Base-by-base conservation (phyloP, 202 grass and related monocot genomes). In the Cymbopogon flexuosus region DNA sequence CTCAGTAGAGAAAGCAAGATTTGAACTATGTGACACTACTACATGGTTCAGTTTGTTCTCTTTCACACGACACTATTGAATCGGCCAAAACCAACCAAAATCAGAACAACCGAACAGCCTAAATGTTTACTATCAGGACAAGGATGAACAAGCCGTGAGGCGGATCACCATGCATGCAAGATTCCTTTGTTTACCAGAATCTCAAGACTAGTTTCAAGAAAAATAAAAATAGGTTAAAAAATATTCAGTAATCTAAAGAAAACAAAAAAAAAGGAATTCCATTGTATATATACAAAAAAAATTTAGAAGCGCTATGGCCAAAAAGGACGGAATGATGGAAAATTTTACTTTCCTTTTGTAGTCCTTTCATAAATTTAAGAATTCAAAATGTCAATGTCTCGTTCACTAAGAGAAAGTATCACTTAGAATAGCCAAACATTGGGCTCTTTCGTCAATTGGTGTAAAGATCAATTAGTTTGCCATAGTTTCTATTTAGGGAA, bases 291-390 rank as follows among this genome's bases (percentile, higher is more conserved):
- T 49, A 49, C 6, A 49, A 1, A 51, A 15, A 15, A 4, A 46
- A 15, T 5, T 49, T 3, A 51, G 15, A 51, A 51, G 15, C 46
- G 8, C 16, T 6, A 52, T 52, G 49, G 5, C 49, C 5, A 51
- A 16, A 51, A 52, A 52, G 16, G 49, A 0, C 16, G 8, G 1
- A 52, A 52, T 52, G 15, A 18, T 52, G n/a, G 16, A n/a, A 52
- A 16, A 8, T 7, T 0, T 0, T 7, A n/a, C 16, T 52, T 0
- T 0, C 5, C n/a, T 52, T 52, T 1, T 33, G 1, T 33, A 33
- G 31, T 33, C 31, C 31, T 33, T 33, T 33, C 31, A 33, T 52
- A 0, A n/a, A 52, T n/a, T 2, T 0, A 52, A 52, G 0, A 52
- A 8, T 52, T 52, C 6, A 51, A 51, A n/a, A 16, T 6, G 47